These are phyloP conservation scores for Cutaneotrichosporon spelunceum DNA, from an alignment of 1,284 basidiomycete species.

Conservation along the genomic window DNA sequence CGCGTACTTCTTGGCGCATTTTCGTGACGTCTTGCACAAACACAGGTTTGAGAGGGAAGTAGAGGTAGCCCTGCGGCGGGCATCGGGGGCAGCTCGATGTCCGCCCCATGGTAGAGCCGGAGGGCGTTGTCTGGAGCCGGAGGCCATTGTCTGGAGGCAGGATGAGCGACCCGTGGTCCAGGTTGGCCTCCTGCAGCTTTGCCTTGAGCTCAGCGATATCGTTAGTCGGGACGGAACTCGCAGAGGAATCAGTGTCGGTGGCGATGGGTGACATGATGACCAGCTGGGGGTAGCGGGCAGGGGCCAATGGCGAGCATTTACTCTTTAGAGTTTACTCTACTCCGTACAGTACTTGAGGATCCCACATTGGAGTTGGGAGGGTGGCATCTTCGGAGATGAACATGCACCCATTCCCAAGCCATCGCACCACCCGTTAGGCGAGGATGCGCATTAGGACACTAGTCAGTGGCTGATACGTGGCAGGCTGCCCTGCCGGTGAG, in stretches of 20 bases:
- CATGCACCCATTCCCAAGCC: too few species aligned
- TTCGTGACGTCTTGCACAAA: conserved; percentile 36
- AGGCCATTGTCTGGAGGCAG: conserved; percentile 40
- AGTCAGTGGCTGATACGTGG: too few species aligned
- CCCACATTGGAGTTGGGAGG: too few species aligned
- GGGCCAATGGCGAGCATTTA: too few species aligned
- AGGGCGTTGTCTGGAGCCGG: conserved; percentile 39
- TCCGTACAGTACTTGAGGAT: too few species aligned
- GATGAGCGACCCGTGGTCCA: conserved; percentile 20
- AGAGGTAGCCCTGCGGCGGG: conserved; percentile 41
- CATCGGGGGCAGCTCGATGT: conserved; percentile 40
- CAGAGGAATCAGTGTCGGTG: conserved; percentile 12
- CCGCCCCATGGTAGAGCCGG: conserved; percentile 38
- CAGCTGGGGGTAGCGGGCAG: too few species aligned
- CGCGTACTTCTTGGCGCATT: conserved; percentile 33
- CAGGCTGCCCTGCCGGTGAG: too few species aligned
- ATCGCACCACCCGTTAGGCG: too few species aligned
- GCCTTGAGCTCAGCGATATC: conserved; percentile 31
- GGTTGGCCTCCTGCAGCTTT: conserved; percentile 9
- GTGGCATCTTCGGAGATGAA: too few species aligned
- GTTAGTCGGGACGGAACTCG: not conserved
- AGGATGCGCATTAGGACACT: too few species aligned
- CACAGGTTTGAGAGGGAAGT: conserved; percentile 41
- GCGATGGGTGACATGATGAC: conserved; percentile 29
- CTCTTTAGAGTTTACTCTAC: too few species aligned